Evolutionary conservation across 371 early-diverging fungal species (phyloP), one percentile per base, ranked within the genome.

Genomic region (Mortierella sp.): DNA sequence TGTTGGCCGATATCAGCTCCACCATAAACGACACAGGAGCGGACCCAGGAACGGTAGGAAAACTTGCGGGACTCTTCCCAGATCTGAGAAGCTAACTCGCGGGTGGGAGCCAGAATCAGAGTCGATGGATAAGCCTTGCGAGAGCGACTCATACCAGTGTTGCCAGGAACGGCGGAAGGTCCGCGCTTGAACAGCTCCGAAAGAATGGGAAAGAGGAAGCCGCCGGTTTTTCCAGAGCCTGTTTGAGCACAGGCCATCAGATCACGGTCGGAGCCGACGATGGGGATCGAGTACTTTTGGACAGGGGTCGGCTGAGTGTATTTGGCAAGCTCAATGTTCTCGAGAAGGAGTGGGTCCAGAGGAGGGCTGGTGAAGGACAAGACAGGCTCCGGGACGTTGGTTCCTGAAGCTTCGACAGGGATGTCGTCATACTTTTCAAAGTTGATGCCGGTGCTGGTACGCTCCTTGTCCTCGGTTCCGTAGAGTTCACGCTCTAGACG

Each of bases 61-160:
- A 97, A 98, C 80, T 95, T 95, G 76, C 91, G 90, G 4, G 95
- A 94, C 87, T 95, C 92, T 29, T 88, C 88, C 85, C 92, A 90
- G 80, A 98, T 99, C 89, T 99, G 99, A 71, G 93, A 93, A 39
- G 99, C 97, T 74, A 99, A 92, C 88, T 99, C 99, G 85, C 99
- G 96, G 16, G 99, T 99, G 4, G 98, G 98, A 24, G 98, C 96
- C 79, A 99, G 86, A 55, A 99, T 96, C 74, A 99, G 91, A 4
- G 93, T 95, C 41, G 90, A 87, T 4, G 96, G 95, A 52, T 89
- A 89, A 44, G 90, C 90, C 88, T 98, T 98, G 75, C 98, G 98
- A 67, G 93, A 86, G 70, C 97, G 96, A 66, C 91, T 89, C 76
- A 92, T 90, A 16, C 91, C 91, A 48, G 89, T 89, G 29, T 88